Evolutionary conservation across 768 basidiomycete species (phyloP).

Genomic region (Suillus sp.): DNA sequence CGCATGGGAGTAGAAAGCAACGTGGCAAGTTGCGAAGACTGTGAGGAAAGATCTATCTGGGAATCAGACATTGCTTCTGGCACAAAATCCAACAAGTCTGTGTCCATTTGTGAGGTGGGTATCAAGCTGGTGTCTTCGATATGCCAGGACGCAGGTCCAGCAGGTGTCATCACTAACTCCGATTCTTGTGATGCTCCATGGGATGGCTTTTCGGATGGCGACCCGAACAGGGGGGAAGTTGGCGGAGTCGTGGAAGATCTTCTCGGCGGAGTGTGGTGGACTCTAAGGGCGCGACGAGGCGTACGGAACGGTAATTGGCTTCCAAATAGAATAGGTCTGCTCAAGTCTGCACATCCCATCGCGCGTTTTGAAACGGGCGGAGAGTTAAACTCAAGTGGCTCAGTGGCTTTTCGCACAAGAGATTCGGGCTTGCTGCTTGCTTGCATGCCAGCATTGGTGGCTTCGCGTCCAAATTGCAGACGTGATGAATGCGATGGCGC

Average conservation of each 20-base stretch:
- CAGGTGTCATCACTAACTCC: constrained; percentile 51
- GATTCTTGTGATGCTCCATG: constrained; percentile 44
- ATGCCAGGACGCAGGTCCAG: constrained; percentile 36
- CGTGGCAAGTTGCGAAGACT: constrained; percentile 17
- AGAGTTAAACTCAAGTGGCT: constrained; percentile 30
- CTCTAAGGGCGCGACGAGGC: constrained; percentile 4
- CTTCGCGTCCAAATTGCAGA: constrained; percentile 20
- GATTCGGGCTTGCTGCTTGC: constrained; percentile 26
- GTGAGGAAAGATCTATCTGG: constrained; percentile 37
- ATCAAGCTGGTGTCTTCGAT: constrained; percentile 34
- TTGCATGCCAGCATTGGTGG: background rate
- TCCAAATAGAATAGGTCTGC: constrained; percentile 9
- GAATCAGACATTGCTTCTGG: constrained; percentile 36
- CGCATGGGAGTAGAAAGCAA: constrained; percentile 13
- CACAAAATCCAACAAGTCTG: constrained; percentile 4
- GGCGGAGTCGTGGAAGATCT: constrained; percentile 24
- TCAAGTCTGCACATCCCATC: constrained; percentile 11
- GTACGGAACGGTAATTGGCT: constrained; percentile 13
- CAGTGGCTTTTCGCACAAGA: constrained; percentile 37
- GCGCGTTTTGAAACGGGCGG: constrained; percentile 2
- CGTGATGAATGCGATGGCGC: constrained; percentile 18
- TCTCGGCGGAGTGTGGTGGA: constrained; percentile 5
- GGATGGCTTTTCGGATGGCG: constrained; percentile 24
- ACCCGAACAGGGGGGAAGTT: constrained; percentile 29
- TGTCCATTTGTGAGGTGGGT: constrained; percentile 42